phyloP scores from a whole-genome alignment of 306 rosid species.

The Cicer judaicum region DNA sequence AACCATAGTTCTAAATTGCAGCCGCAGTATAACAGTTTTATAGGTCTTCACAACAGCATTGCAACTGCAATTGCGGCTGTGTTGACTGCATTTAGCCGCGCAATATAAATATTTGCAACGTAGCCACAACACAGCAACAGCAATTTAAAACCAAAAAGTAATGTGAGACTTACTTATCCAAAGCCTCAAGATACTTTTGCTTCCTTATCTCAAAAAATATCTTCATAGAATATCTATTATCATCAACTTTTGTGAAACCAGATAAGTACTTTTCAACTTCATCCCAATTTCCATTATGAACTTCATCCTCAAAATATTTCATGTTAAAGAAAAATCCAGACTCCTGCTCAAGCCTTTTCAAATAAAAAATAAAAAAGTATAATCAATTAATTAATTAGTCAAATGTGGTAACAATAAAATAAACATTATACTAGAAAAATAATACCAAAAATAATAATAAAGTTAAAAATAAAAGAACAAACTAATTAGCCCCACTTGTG shows the following conservation, averaged over 20 bases:
- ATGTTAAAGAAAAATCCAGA: constrained; percentile 98
- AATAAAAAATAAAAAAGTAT: not conserved
- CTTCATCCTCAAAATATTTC: constrained; percentile 99
- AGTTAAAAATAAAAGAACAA: constrained; percentile 26
- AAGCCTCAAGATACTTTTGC: constrained; percentile 97
- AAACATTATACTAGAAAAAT: constrained; percentile 40
- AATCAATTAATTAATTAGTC: constrained; percentile 39
- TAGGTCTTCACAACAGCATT: not conserved
- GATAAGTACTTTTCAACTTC: constrained; percentile 96
- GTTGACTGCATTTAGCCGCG: not conserved
- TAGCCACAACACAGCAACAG: not conserved
- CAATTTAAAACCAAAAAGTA: constrained; percentile 33
- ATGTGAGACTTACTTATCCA: constrained; percentile 81
- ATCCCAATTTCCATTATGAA: constrained; percentile 97
- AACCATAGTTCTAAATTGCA: not conserved
- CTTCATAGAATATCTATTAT: constrained; percentile 97
- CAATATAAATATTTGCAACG: not conserved
- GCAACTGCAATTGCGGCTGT: not conserved
- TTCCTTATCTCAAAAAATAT: constrained; percentile 97
- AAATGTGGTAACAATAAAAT: constrained; percentile 38
- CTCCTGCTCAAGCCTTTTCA: constrained; percentile 89
- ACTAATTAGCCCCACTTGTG: constrained; percentile 75
- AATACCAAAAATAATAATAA: constrained; percentile 31
- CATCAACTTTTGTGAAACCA: constrained; percentile 98
- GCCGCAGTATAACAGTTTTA: not conserved